Evolutionary conservation across 371 early-diverging fungal genomes (phyloP), one percentile per base, ranked within the genome.

Genomic region (Rhizopus delemar): DNA sequence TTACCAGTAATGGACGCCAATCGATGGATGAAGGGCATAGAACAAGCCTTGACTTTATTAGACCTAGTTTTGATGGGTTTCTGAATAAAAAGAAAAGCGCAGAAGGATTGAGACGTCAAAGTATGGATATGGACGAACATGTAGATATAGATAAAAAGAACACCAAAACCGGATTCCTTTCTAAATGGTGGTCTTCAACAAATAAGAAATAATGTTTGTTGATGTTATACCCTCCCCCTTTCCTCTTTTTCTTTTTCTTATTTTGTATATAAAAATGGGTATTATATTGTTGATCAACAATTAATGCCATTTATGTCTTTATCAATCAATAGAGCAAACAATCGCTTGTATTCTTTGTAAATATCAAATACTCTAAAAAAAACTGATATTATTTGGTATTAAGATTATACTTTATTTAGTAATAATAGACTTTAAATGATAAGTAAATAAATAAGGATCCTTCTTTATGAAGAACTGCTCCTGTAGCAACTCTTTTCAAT

Each of bases 1-100:
- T 4, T 8, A 13, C 8, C 39, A 9, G 28, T 28, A 28, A 12
- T 15, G 31, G 8, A 4, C 48, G 31, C 12, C 8, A 8, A 48
- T 48, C 48, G 8, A 48, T 29, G 31, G 48, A 48, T 28, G 48
- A 53, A 13, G 62, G 64, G 12, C 46, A 57, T 34, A 59, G 70
- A 15, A 67, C 46, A 12, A 69, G 69, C 50, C 41, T 70, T n/a
- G 70, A 70, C 32, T 63, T 66, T 45, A 36, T 36, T 48, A 51
- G 71, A 41, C 65, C 68, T 9, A 71, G 68, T 41, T 51, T 71
- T 32, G 71, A 71, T 41, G 58, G 62, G 32, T 22, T 71, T 31
- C 53, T 71, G 5, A 68, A 62, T 1, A 71, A 71, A 51, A 67
- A 62, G 22, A 22, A 22, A 62, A 64, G 62, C 22, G 56, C 64